A percentile compares a stretch with the other conserved stretches of the same genome.
Conservation (phyloP, 345 rosid genomes). For the Rhizophora apiculata region DNA sequence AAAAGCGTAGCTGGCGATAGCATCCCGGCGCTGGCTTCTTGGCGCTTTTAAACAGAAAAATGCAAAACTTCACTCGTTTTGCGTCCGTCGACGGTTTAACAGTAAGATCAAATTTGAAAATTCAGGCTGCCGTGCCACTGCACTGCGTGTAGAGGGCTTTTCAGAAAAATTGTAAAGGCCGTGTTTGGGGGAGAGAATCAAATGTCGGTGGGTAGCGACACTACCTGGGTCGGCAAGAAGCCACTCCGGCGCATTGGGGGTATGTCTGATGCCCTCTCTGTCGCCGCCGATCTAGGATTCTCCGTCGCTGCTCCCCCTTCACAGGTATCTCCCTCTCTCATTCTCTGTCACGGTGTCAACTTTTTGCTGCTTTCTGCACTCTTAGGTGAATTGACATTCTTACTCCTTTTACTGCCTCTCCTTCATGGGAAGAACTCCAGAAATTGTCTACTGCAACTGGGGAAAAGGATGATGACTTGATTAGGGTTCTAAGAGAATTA, state of each 20-base stretch:
- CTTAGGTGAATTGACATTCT: too few relatives aligned
- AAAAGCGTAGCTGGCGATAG: too few relatives aligned
- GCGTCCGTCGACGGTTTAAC: too few relatives aligned
- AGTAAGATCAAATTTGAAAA: too few relatives aligned
- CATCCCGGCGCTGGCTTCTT: too few relatives aligned
- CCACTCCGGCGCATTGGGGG: conserved; percentile 94
- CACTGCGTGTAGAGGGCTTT: too few relatives aligned
- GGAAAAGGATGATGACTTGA: conserved; percentile 77
- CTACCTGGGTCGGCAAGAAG: conserved; percentile 93
- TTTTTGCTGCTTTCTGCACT: background rate
- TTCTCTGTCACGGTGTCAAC: too few relatives aligned
- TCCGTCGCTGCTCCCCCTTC: conserved; percentile 72
- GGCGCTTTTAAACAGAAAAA: too few relatives aligned
- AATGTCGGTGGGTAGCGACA: conserved; percentile 78
- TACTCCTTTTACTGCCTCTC: too few relatives aligned
- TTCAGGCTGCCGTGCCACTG: too few relatives aligned
- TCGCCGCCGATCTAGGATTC: conserved; percentile 94
- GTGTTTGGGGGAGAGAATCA: background rate
- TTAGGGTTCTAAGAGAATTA: conserved; percentile 78
- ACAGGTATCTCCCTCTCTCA: conserved; percentile 43
- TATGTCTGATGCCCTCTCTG: conserved; percentile 92
- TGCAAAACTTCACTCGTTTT: too few relatives aligned
- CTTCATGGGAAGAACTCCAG: conserved; percentile 58
- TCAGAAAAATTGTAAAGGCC: too few relatives aligned
- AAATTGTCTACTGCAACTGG: conserved; percentile 48